Evolutionary conservation across 305 asterid genomes (phyloP).

Genomic region (Fraxinus greggii): DNA sequence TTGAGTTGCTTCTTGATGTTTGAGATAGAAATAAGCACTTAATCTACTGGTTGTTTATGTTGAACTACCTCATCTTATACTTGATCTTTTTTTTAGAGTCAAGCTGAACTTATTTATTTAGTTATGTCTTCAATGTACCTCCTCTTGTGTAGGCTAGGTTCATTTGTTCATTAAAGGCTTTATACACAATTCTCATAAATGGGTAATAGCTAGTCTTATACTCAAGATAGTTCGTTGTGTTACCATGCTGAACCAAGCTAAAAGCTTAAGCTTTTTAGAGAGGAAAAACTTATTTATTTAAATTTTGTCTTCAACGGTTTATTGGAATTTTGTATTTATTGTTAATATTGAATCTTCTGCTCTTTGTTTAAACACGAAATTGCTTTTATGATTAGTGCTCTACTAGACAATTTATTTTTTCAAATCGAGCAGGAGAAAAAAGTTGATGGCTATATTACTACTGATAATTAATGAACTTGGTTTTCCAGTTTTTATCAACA

Average conservation of each 20-base stretch:
- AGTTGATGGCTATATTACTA: no score
- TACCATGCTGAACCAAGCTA: not conserved
- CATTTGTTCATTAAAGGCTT: not conserved
- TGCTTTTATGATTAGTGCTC: no score
- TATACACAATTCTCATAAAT: no score
- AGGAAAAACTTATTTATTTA: not conserved
- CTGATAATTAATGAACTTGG: not conserved
- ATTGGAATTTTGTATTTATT: no score
- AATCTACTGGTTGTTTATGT: not conserved
- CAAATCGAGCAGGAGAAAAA: no score
- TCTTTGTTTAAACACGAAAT: not conserved
- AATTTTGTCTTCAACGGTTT: no score
- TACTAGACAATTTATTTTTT: no score
- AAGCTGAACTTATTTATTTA: not conserved
- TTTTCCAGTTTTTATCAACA: not conserved
- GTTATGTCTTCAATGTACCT: not conserved
- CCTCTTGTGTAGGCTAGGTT: not conserved
- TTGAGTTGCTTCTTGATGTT: not conserved
- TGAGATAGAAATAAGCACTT: not conserved
- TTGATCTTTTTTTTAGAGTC: not conserved
- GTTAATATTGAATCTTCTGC: not conserved
- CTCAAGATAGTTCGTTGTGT: not conserved
- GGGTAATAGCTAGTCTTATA: not conserved
- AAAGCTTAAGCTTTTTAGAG: not conserved
- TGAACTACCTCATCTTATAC: not conserved